Conservation (phyloP, 495 filamentous ascomycete species). For the Viridothelium virens region DNA sequence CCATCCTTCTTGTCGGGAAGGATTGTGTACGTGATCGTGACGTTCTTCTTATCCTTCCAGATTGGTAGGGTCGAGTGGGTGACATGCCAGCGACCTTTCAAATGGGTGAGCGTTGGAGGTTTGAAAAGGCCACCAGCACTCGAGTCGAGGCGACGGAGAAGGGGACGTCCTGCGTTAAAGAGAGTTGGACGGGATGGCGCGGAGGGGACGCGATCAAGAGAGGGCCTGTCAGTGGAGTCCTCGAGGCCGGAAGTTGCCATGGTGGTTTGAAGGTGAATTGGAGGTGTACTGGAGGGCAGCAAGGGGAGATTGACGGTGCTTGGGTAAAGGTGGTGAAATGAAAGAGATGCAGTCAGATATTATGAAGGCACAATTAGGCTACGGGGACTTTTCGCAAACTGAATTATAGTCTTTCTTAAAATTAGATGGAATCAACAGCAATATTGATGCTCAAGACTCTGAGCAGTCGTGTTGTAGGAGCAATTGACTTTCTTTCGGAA, state of each 20-base stretch:
- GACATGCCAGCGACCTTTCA: slow-evolving; percentile 64
- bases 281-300: too few species aligned
- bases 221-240: not conserved
- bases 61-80: slow-evolving; percentile 69
- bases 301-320: too few species aligned
- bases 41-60: slow-evolving; percentile 64
- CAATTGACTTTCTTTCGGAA: too few species aligned
- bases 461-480: too few species aligned
- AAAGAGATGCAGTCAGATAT: too few species aligned
- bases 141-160: slow-evolving; percentile 2
- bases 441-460: too few species aligned
- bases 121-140: slow-evolving; percentile 22
- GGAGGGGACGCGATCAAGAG: not conserved
- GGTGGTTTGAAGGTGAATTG: not conserved
- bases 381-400: too few species aligned
- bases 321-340: too few species aligned
- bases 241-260: not conserved
- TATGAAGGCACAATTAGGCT: too few species aligned
- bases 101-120: slow-evolving; percentile 49
- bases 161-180: not conserved
- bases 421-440: too few species aligned
- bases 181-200: not conserved
- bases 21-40: slow-evolving; percentile 60
- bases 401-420: too few species aligned
- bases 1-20: slow-evolving; percentile 29